phyloP scores from a whole-genome alignment of 1,284 basidiomycete genomes.

The Anthracocystis walkeri region DNA sequence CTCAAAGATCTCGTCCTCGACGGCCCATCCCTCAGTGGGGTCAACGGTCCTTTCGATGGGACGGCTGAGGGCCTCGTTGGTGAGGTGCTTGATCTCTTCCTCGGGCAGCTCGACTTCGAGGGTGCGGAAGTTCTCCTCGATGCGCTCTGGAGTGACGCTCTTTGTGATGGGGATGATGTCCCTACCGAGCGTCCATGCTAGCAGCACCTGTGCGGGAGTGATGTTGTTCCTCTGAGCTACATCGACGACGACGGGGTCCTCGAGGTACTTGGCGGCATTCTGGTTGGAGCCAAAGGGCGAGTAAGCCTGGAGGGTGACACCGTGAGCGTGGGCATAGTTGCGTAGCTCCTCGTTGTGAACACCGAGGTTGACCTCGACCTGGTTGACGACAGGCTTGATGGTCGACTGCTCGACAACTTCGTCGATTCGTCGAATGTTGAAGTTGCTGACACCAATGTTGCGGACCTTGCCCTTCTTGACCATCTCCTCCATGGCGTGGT shows the following conservation, averaged over 20 bases:
- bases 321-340: slow-evolving; percentile 73
- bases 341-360: slow-evolving; percentile 82
- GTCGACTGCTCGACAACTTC: slow-evolving; percentile 44
- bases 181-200: slow-evolving; percentile 58
- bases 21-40: slow-evolving; percentile 59
- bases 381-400: slow-evolving; percentile 63
- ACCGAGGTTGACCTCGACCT: slow-evolving; percentile 65
- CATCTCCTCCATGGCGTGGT: slow-evolving; percentile 63
- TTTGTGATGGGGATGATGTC: slow-evolving; percentile 61
- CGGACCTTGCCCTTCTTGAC: slow-evolving; percentile 66
- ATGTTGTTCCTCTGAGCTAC: slow-evolving; percentile 60
- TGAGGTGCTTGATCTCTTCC: slow-evolving; percentile 60
- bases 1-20: slow-evolving; percentile 62
- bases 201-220: slow-evolving; percentile 59
- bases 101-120: slow-evolving; percentile 48
- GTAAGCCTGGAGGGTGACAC: slow-evolving; percentile 61
- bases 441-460: slow-evolving; percentile 75
- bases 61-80: slow-evolving; percentile 53
- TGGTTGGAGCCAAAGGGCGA: slow-evolving; percentile 59
- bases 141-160: slow-evolving; percentile 47
- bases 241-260: slow-evolving; percentile 55
- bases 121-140: slow-evolving; percentile 59
- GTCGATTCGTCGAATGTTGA: slow-evolving; percentile 63
- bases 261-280: slow-evolving; percentile 53
- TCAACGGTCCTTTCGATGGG: slow-evolving; percentile 60